Conservation (phyloP, 2,329 filamentous ascomycete species). For the Dichotomopilus funicola region DNA sequence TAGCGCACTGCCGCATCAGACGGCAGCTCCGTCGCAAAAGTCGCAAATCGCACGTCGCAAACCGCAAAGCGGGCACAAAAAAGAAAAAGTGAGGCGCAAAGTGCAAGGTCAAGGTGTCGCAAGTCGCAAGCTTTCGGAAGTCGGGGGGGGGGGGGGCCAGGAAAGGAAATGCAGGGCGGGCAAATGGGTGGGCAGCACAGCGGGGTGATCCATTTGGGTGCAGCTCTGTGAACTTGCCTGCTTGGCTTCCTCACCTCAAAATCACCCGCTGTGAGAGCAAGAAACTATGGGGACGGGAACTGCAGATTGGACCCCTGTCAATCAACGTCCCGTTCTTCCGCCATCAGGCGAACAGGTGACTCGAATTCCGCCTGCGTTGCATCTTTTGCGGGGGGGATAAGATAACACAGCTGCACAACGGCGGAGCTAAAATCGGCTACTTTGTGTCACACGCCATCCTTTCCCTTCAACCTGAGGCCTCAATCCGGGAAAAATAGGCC, state of each 20-base stretch:
- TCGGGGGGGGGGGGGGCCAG: too few relatives aligned
- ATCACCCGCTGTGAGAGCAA: not conserved
- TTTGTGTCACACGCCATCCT: not conserved
- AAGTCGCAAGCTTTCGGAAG: too few relatives aligned
- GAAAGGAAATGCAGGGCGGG: constrained; percentile 8
- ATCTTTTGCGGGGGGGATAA: not conserved
- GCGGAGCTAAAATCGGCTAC: not conserved
- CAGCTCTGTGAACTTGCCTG: not conserved
- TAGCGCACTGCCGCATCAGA: constrained; percentile 14
- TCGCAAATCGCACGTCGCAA: constrained; percentile 5
- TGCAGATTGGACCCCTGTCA: constrained; percentile 12
- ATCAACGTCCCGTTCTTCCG: not conserved
- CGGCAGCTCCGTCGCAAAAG: not conserved
- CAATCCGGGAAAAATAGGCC: too few relatives aligned
- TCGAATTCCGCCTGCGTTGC: constrained; percentile 11
- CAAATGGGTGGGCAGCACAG: constrained; percentile 8
- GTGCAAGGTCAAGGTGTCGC: not conserved
- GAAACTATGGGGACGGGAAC: not conserved
- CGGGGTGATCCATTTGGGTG: constrained; percentile 5
- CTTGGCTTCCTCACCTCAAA: not conserved
- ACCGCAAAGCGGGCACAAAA: not conserved
- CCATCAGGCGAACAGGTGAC: constrained; percentile 15
- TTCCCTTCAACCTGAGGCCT: too few relatives aligned
- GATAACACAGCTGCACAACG: not conserved
- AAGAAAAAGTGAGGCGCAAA: constrained; percentile 24